Base-by-base conservation (phyloP, 345 rosid species). In the Salix dunnii region DNA sequence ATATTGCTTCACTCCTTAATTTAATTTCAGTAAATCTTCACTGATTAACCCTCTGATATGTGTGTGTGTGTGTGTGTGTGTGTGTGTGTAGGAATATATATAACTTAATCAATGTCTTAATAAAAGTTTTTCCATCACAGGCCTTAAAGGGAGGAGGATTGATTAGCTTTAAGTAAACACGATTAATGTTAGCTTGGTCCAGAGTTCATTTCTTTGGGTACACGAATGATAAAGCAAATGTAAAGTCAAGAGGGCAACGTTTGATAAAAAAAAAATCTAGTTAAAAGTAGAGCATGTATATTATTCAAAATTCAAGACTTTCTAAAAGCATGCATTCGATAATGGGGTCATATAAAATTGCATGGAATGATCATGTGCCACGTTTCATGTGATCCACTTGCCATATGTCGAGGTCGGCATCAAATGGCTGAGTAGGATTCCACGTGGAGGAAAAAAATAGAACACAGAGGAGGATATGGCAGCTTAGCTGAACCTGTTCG, bases 361-460 rank as follows among this genome's bases (percentile, higher is more conserved):
- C 73, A 27, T 71, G 69, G 68, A 61, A 65, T 31, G 79, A 48
- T 35, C 74, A 72, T 27, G 20, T 33, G 84, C 84, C 84, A 78
- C 74, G 72, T 80, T 7, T 5, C 31, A 4, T 17, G 55, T 28
- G 35, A 80, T 64, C n/a, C 2, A 9, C 4, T 4, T 23, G 74
- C 60, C 80, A 78, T 51, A 67, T 69, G 76, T 62, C 4, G 0
- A 4, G 9, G 21, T 49, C 36, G 43, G 53, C 30, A 80, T 72
- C 74, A 3, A 36, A 76, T 12, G 81, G 74, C 1, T 28, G 13
- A 7, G 16, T 3, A 10, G 38, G 17, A 28, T 10, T 58, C 76
- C 82, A 78, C 58, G 76, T 79, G 72, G 68, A 18, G 66, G 4
- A 20, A 35, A 21, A n/a, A 51, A 5, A 14, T 60, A 36, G 21